Evolutionary conservation across 805 yeast species (phyloP).

Genomic region (Zygoascus tannicola): DNA sequence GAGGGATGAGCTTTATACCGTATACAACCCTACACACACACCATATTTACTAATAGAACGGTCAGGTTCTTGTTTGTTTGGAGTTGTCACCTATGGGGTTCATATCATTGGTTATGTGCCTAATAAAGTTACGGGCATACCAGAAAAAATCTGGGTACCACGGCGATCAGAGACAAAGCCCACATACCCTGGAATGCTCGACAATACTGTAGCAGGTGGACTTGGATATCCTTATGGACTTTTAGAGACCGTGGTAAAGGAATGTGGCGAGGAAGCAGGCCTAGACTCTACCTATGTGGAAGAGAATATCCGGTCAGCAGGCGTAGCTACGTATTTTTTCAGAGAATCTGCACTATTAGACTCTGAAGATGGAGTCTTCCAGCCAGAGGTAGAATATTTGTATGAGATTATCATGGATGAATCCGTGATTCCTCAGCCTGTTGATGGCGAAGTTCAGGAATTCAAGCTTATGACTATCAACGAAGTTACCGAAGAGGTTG

Average conservation of each 20-base stretch:
- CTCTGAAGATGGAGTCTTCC: conserved; percentile 46
- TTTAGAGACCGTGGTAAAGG: conserved; percentile 72
- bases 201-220: conserved; percentile 95
- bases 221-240: conserved; percentile 71
- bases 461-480: conserved; percentile 55
- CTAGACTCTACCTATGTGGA: conserved; percentile 44
- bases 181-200: conserved; percentile 86
- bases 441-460: conserved; percentile 68
- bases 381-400: conserved; percentile 80
- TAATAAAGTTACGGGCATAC: conserved; percentile 39
- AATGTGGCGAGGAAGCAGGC: conserved; percentile 87
- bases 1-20: conserved; percentile 76
- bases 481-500: conserved; percentile 45
- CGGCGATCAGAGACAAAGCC: conserved; percentile 66
- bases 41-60: conserved; percentile 72
- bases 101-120: conserved; percentile 76
- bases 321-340: conserved; percentile 54
- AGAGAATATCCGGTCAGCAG: conserved; percentile 40
- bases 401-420: conserved; percentile 59
- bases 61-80: conserved; percentile 69
- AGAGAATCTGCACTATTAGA: conserved; percentile 11
- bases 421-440: conserved; percentile 42
- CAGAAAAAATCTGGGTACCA: conserved; percentile 60
- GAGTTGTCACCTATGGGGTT: conserved; percentile 83
- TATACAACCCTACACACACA: conserved; percentile 44